Evolutionary conservation across 768 basidiomycete species (phyloP).

Genomic region (Termitomyces sp.): DNA sequence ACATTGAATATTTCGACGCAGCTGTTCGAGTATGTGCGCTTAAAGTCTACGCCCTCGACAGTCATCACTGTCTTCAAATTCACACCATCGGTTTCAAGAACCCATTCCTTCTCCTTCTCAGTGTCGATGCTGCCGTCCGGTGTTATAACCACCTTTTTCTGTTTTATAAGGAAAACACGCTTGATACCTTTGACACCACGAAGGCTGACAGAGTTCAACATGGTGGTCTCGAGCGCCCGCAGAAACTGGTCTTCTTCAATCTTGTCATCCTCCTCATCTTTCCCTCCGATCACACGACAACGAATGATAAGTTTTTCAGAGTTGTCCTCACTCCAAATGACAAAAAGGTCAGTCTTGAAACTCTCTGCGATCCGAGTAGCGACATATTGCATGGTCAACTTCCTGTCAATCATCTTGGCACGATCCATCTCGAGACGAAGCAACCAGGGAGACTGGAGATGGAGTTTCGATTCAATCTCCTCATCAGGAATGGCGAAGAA

Average conservation of each 20-base stretch:
- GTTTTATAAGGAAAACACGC: conserved; percentile 89
- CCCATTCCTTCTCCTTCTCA: conserved; percentile 92
- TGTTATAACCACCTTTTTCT: conserved; percentile 68
- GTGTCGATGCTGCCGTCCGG: conserved; percentile 62
- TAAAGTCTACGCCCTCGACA: conserved; percentile 91
- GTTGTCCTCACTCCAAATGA: conserved; percentile 99
- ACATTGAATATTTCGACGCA: conserved; percentile 93
- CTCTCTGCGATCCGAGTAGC: conserved; percentile 90
- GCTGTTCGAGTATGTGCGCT: conserved; percentile 93
- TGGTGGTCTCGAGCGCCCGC: conserved; percentile 91
- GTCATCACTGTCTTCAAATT: conserved; percentile 95
- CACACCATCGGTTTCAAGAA: conserved; percentile 94
- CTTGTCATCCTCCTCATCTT: conserved; percentile 80
- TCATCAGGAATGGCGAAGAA: conserved; percentile 99
- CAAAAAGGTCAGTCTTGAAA: conserved; percentile 94
- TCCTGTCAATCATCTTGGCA: conserved; percentile 96
- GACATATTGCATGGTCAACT: conserved; percentile 91
- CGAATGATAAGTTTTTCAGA: conserved; percentile 96
- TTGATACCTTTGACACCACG: conserved; percentile 90
- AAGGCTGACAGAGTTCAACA: conserved; percentile 92
- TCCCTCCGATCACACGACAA: conserved; percentile 83
- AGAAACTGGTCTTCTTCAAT: conserved; percentile 95
- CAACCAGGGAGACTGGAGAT: conserved; percentile 94
- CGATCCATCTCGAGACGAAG: conserved; percentile 96
- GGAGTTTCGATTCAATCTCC: conserved; percentile 85